Base-by-base conservation (phyloP, 2,329 filamentous ascomycete species). In the Drechslerella dactyloides region DNA sequence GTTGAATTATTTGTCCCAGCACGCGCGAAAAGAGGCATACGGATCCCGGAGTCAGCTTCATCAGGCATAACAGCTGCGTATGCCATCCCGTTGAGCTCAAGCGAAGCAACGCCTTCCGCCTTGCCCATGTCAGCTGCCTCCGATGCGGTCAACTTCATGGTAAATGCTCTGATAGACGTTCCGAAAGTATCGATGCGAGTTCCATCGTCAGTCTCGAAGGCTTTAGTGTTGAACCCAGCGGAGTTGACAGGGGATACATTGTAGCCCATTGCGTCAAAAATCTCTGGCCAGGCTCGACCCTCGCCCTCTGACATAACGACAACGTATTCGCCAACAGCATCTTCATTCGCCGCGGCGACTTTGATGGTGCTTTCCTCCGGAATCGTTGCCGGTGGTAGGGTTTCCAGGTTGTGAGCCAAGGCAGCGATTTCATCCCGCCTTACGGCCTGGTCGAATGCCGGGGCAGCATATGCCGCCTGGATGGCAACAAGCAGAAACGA, bases 111-210 rank as follows among this genome's bases (percentile, higher is more conserved):
- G 19, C 65, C 65, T 21, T 60, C 55, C 2, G 33, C 33, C 7
- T 50, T 50, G 13, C 21, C 27, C 17, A 72, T 72, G 30, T 23
- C 51, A 3, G 60, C 60, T 4, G 55, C 68, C 27, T 60, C 60
- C 1, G 60, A 72, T 6, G 23, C 44, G 21, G 19, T 60, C 60
- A 77, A 53, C 17, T 65, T 64, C 24, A 74, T 75, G 2, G 75
- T 65, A 40, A 77, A 76, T 0, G 74, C 75, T 52, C 74, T 75
- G 57, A 76, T 75, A 3, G 50, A 56, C 6, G 60, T 69, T 0
- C 74, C 69, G 11, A 76, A 77, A 53, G 79, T 77, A 23, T 70
- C 59, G n/a, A 70, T 60, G 1, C 54, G 66, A 40, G 37, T 59
- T 1, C 66, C 66, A 5, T 63, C 66, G 1, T 64, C 66, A 11